Base-by-base conservation (phyloP, 2,329 filamentous ascomycete genomes). In the Colletotrichum filicis region DNA sequence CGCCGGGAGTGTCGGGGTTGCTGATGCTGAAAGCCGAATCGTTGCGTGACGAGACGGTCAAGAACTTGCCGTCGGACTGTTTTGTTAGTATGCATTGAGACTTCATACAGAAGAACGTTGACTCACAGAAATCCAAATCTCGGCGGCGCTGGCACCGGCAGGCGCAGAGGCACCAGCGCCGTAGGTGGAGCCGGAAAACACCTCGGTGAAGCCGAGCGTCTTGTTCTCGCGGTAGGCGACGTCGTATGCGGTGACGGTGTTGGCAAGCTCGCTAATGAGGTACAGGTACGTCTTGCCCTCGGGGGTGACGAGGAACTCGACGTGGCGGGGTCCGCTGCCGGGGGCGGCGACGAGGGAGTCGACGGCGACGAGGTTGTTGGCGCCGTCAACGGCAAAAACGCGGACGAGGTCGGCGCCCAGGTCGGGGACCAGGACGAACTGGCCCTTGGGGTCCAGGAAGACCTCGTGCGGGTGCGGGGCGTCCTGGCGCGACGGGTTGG, bases 21-120 rank as follows among this genome's bases (percentile, higher is more conserved):
- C 85, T 81, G 68, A 89, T 84, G 16, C 77, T 77, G 79, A 92
- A 88, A 26, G 86, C 82, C 57, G 83, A 85, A 78, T 92, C 92
- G 78, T 89, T 88, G 74, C 94, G 91, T 75, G 93, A 93, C 2
- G 92, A 92, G 55, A 93, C 87, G 76, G 93, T 85, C 64, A 95
- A 79, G 83, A 91, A 93, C 46, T 87, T 88, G 73, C 87, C 84
- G 77, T 91, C 88, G 61, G 89, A 88, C 89, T 91, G 66, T 24
- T 8, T 14, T 12, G 42, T 74, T n/a, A 75, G 64, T 32, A 68
- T 52, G 16, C 16, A 2, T n/a, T 35, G 24, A 24, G 52, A 35
- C 16, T 19, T 19, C 8, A n/a, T 42, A 11, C 32, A 22, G 52
- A 61, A 55, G 24, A 70, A 28, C 22, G 52, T n/a, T n/a, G 12